Conservation (phyloP, 306 rosid genomes). For the Luffa aegyptiaca region DNA sequence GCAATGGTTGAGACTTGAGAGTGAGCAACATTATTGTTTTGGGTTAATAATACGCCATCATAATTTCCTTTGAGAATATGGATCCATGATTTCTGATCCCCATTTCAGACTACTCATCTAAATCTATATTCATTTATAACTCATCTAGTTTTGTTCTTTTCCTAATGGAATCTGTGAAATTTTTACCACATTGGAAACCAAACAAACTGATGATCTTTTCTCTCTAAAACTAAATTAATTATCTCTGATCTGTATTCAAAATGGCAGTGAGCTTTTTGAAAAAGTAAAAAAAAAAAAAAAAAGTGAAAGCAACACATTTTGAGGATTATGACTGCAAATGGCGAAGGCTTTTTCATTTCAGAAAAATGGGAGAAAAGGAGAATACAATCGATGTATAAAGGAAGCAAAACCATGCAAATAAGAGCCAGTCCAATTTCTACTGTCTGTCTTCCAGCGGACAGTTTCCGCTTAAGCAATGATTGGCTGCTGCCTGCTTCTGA, state of each 20-base stretch:
- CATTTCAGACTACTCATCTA: no score
- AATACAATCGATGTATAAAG: not conserved
- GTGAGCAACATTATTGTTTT: not conserved
- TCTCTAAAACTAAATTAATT: not conserved
- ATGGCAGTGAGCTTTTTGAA: not conserved
- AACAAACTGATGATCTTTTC: not conserved
- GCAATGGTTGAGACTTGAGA: not conserved
- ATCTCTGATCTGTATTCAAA: not conserved
- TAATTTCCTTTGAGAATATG: not conserved
- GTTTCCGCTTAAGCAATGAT: constrained; percentile 8
- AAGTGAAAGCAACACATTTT: constrained; percentile 1
- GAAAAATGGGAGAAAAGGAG: not conserved
- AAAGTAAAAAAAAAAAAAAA: not conserved
- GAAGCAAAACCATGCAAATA: constrained; percentile 25
- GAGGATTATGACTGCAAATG: not conserved
- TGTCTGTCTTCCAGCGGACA: constrained; percentile 27
- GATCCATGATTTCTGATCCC: not conserved
- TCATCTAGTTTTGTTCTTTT: not conserved
- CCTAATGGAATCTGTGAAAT: not conserved
- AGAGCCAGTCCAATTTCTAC: constrained; percentile 13
- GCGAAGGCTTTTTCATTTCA: not conserved
- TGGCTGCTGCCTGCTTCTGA: not conserved
- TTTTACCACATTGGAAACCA: not conserved
- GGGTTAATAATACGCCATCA: not conserved
- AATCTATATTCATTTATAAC: not conserved